These are phyloP conservation scores for Panicum hallii DNA, from an alignment of 202 grass and related monocot species.

Conservation along the genomic window DNA sequence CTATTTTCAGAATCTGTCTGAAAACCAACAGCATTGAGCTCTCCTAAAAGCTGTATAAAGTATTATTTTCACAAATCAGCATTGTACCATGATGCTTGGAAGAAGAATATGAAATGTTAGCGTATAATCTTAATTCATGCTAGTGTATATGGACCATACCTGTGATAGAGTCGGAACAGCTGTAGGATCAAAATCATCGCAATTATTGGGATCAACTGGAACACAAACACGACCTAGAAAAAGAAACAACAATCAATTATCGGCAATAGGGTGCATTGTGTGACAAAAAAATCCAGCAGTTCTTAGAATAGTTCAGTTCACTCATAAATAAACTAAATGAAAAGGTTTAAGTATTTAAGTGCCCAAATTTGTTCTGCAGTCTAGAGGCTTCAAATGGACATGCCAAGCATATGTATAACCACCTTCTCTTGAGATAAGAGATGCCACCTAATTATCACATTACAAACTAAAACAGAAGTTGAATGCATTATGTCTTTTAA, in stretches of 20 bases:
- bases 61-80: slow-evolving; percentile 31
- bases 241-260: background rate
- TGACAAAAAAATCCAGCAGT: too few relatives aligned
- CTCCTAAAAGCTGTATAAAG: slow-evolving; percentile 71
- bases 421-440: too few relatives aligned
- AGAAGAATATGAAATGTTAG: background rate
- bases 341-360: too few relatives aligned
- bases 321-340: too few relatives aligned
- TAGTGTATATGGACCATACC: slow-evolving; percentile 48
- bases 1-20: slow-evolving; percentile 65
- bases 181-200: slow-evolving; percentile 85
- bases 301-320: too few relatives aligned
- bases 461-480: background rate
- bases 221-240: slow-evolving; percentile 79
- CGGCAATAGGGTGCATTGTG: too few relatives aligned
- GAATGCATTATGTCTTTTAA: background rate
- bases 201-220: slow-evolving; percentile 83
- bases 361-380: too few relatives aligned
- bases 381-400: too few relatives aligned
- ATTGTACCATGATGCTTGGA: slow-evolving; percentile 5
- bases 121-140: background rate
- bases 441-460: background rate
- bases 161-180: slow-evolving; percentile 70
- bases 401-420: too few relatives aligned
- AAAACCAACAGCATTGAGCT: slow-evolving; percentile 69